phyloP scores from a whole-genome alignment of 371 early-diverging fungal species.

The Rhizopus microsporus region DNA sequence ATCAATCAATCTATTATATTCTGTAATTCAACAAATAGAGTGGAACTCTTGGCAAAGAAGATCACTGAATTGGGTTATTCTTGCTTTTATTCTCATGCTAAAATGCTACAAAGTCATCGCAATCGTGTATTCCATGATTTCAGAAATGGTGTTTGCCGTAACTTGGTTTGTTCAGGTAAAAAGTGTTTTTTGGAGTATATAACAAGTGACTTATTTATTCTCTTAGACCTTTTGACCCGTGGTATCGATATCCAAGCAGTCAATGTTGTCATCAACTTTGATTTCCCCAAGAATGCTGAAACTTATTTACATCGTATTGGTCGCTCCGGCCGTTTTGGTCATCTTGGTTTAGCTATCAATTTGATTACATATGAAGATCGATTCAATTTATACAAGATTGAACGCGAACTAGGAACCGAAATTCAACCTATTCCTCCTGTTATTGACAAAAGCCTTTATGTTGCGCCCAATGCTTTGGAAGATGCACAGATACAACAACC shows the following conservation, averaged over 20 bases:
- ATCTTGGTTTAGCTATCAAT: slow-evolving; percentile 95
- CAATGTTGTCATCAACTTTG: slow-evolving; percentile 99
- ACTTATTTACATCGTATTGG: slow-evolving; percentile 99
- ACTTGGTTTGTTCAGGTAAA: slow-evolving; percentile 87
- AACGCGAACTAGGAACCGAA: slow-evolving; percentile 95
- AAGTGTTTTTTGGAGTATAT: background rate
- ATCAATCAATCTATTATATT: slow-evolving; percentile 99
- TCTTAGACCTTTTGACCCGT: slow-evolving; percentile 89
- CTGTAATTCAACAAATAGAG: slow-evolving; percentile 96
- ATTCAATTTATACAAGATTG: slow-evolving; percentile 93
- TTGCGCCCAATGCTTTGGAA: slow-evolving; percentile 66
- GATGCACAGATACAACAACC: slow-evolving; percentile 51
- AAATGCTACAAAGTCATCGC: slow-evolving; percentile 96
- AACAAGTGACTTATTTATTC: background rate
- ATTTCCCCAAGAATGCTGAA: slow-evolving; percentile 98
- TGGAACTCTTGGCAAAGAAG: slow-evolving; percentile 95
- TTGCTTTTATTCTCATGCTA: slow-evolving; percentile 97
- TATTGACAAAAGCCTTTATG: slow-evolving; percentile 89
- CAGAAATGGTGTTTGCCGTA: slow-evolving; percentile 92
- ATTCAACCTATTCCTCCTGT: slow-evolving; percentile 94
- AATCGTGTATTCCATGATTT: slow-evolving; percentile 99
- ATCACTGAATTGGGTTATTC: slow-evolving; percentile 98
- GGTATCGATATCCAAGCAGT: slow-evolving; percentile 99
- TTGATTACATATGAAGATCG: slow-evolving; percentile 96
- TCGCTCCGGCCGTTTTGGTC: slow-evolving; percentile 95